phyloP scores from a whole-genome alignment of 345 rosid species.

The Crucihimalaya himalaica region DNA sequence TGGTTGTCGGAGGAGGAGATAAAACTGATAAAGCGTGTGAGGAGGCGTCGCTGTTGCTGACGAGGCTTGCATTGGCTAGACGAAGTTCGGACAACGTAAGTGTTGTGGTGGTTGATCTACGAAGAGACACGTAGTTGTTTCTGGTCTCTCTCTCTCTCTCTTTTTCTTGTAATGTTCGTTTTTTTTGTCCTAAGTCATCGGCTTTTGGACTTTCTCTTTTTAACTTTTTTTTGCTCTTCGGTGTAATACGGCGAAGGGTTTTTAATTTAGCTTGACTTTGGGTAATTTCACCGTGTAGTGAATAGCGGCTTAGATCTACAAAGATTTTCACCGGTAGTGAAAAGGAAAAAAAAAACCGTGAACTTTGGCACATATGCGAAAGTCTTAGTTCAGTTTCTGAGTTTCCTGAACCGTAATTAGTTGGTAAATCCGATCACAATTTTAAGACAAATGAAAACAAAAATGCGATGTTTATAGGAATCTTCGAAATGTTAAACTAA shows the following conservation, averaged over 20 bases:
- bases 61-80: constrained; percentile 80
- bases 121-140: constrained; percentile 50
- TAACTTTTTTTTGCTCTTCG: constrained; percentile 35
- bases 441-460: neutral
- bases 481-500: neutral
- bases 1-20: constrained; percentile 29
- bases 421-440: neutral
- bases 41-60: constrained; percentile 69
- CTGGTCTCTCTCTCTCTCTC: constrained; percentile 8
- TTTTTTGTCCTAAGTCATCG: constrained; percentile 35
- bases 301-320: constrained; percentile 32
- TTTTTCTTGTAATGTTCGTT: constrained; percentile 5
- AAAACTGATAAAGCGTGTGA: constrained; percentile 53
- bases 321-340: constrained; percentile 23
- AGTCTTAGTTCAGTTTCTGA: neutral
- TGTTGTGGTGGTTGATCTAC: constrained; percentile 87
- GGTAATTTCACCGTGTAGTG: constrained; percentile 8
- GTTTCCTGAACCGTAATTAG: neutral
- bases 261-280: constrained; percentile 23
- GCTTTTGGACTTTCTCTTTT: constrained; percentile 27
- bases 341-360: constrained; percentile 9
- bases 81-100: constrained; percentile 87
- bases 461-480: neutral
- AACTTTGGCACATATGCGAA: constrained; percentile 7
- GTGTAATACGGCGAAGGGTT: constrained; percentile 30